Conservation (phyloP, 1,139 yeast genomes). For the Diutina siamensis region DNA sequence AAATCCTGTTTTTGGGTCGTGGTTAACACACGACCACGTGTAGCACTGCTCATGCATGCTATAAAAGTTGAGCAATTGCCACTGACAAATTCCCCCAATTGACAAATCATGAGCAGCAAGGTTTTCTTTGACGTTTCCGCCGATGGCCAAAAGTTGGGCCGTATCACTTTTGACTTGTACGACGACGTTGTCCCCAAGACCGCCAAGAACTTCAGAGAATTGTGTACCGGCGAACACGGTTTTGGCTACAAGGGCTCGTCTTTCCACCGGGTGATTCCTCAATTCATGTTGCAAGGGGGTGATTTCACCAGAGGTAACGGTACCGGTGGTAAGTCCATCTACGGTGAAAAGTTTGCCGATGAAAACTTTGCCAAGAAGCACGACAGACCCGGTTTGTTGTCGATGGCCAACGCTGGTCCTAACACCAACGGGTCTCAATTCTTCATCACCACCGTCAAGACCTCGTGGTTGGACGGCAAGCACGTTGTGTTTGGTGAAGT, state of each 20-base stretch:
- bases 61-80: background rate
- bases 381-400: conserved; percentile 86
- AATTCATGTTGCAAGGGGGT: conserved; percentile 99
- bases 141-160: conserved; percentile 41
- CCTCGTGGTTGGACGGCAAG: conserved; percentile 97
- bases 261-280: conserved; percentile 98
- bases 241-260: conserved; percentile 84
- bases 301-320: conserved; percentile 92
- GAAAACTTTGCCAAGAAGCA: conserved; percentile 86
- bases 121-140: conserved; percentile 63
- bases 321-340: conserved; percentile 98
- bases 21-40: conserved; percentile 1
- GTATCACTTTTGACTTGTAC: conserved; percentile 76
- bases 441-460: conserved; percentile 92
- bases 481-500: conserved; percentile 99
- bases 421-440: conserved; percentile 99
- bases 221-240: conserved; percentile 96
- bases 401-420: conserved; percentile 99
- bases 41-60: background rate
- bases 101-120: conserved; percentile 28
- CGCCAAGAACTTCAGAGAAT: conserved; percentile 95
- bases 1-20: background rate
- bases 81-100: background rate
- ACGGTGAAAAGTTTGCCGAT: conserved; percentile 91
- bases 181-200: conserved; percentile 96